Evolutionary conservation across 2,329 filamentous ascomycete genomes (phyloP).

Genomic region (Exophiala calicioides): DNA sequence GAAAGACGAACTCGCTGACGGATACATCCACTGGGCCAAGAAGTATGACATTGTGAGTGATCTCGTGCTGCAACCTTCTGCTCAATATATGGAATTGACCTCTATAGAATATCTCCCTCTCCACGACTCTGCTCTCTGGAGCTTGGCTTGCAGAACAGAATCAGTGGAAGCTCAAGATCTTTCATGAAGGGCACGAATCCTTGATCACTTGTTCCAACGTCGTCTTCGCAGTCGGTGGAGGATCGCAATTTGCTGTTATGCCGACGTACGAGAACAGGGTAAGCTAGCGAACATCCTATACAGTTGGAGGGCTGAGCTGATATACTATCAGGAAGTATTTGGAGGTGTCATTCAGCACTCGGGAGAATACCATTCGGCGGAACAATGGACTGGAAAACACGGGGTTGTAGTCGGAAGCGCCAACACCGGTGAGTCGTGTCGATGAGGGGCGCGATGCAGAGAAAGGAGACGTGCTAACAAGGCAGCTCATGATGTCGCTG

Average conservation of each 20-base stretch:
- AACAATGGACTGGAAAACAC: too few relatives aligned
- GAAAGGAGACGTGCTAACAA: neutral
- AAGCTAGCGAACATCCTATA: too few relatives aligned
- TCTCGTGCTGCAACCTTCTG: too few relatives aligned
- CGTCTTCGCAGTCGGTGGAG: slow-evolving; percentile 13
- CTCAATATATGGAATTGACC: slow-evolving; percentile 32
- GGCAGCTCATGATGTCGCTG: slow-evolving; percentile 47
- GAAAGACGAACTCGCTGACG: slow-evolving; percentile 27
- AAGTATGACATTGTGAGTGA: slow-evolving; percentile 35
- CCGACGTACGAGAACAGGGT: neutral
- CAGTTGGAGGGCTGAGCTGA: too few relatives aligned
- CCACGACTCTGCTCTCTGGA: too few relatives aligned
- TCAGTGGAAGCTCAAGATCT: too few relatives aligned
- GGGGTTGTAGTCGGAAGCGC: slow-evolving; percentile 48
- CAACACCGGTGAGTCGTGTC: slow-evolving; percentile 44
- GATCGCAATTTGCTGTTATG: slow-evolving; percentile 32
- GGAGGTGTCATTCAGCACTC: neutral
- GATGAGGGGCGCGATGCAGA: too few relatives aligned
- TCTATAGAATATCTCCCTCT: too few relatives aligned
- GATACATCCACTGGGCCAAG: slow-evolving; percentile 4
- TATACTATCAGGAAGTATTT: too few relatives aligned
- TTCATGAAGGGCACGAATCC: slow-evolving; percentile 9
- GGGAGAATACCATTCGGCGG: neutral
- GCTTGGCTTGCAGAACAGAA: too few relatives aligned
- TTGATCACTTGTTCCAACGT: slow-evolving; percentile 23